A percentile compares a stretch with the other conserved stretches of the same genome.
phyloP scores from a whole-genome alignment of 208 protist species.

The Leishmania guyanensis region DNA sequence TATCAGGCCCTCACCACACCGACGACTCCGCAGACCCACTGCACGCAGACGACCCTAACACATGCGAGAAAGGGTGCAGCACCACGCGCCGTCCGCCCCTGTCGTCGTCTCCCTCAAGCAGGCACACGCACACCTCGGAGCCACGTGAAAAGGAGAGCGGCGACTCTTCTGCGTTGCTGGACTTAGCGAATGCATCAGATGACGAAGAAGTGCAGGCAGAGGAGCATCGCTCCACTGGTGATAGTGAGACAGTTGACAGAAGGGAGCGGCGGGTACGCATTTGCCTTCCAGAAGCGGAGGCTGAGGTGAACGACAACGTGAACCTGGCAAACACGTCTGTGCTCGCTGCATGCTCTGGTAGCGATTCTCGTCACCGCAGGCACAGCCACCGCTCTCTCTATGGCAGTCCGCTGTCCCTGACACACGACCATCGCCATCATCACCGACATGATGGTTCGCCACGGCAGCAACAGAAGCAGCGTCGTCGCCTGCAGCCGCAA shows the following conservation, averaged over 20 bases:
- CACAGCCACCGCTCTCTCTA: background rate
- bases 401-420: background rate
- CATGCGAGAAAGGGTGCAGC: background rate
- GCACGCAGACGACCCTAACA: background rate
- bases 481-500: constrained; percentile 6
- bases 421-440: constrained; percentile 6
- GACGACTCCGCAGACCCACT: background rate
- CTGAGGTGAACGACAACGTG: background rate
- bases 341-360: background rate
- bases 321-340: constrained; percentile 1
- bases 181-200: background rate
- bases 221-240: background rate
- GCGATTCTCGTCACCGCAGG: constrained; percentile 7
- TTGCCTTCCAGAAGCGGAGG: constrained; percentile 19
- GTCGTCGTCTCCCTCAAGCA: background rate
- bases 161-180: background rate
- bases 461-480: constrained; percentile 8
- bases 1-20: background rate
- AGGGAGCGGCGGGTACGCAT: constrained; percentile 20
- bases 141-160: background rate
- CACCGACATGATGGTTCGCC: constrained; percentile 9
- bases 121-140: background rate
- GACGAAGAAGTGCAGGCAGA: background rate
- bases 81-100: background rate
- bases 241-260: background rate